Conservation (phyloP, 2,329 filamentous ascomycete species). For the Calonectria pseudoreteaudii region DNA sequence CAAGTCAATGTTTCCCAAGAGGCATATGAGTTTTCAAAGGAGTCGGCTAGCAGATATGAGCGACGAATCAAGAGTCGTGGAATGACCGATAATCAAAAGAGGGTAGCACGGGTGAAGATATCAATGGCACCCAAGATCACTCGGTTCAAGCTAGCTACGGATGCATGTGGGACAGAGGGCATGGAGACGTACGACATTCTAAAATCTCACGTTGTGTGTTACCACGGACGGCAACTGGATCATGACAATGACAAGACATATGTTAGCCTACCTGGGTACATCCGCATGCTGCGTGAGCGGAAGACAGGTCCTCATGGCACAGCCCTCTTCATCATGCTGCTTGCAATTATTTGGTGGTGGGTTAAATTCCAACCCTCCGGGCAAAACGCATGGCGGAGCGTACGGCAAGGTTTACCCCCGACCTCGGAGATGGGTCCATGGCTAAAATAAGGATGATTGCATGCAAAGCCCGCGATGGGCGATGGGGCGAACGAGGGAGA, state of each 20-base stretch:
- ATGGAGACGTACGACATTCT: conserved; percentile 36
- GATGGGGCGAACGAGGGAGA: not conserved
- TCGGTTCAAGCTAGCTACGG: conserved; percentile 30
- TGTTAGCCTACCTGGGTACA: conserved; percentile 36
- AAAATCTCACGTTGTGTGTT: conserved; percentile 45
- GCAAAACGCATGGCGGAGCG: conserved; percentile 18
- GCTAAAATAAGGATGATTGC: not conserved
- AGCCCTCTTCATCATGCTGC: conserved; percentile 27
- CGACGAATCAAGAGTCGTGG: not conserved
- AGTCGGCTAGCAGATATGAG: not conserved
- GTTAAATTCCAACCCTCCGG: conserved; percentile 18
- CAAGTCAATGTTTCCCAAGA: conserved; percentile 38
- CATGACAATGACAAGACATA: conserved; percentile 35
- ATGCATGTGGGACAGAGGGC: conserved; percentile 22
- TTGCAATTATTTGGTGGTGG: conserved; percentile 16
- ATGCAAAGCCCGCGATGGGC: not conserved
- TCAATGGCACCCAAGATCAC: conserved; percentile 42
- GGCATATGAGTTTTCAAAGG: conserved; percentile 31
- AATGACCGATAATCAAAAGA: conserved; percentile 1
- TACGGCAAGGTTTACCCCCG: not conserved
- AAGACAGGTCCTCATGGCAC: conserved; percentile 24
- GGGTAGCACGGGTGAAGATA: conserved; percentile 47
- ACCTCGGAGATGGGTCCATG: not conserved
- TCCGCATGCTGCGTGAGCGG: conserved; percentile 28
- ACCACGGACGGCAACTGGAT: conserved; percentile 40